Base-by-base conservation (phyloP, 768 basidiomycete genomes). In the Amanita rimosa region DNA sequence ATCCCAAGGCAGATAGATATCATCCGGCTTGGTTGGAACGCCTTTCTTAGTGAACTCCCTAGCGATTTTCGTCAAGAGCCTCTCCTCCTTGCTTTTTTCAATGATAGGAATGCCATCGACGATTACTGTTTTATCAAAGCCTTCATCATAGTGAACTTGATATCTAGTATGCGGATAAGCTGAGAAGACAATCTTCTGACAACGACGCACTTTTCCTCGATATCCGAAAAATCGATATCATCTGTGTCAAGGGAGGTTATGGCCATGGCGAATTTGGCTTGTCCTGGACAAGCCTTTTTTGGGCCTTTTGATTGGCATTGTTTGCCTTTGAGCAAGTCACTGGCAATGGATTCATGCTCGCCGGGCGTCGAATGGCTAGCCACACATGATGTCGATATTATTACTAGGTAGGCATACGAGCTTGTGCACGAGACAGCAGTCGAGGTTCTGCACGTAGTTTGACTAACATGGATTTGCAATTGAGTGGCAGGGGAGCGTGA, bases 21-120 rank as follows among this genome's bases (percentile, higher is more conserved):
- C 80, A 44, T 86, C 85, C 6, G 79, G 66, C 57, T 83, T 84
- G 49, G 96, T 74, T 29, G 81, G 65, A 7, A 81, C 75, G 24
- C 93, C 92, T 61, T 85, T 89, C 58, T 80, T 81, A 10, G 74
- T 72, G 61, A 97, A 95, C 55, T 89, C 83, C 62, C 92, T 92
- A 49, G 79, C 69, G 27, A 98, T 74, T 62, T 86, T 89, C 31
- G 81, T 67, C 16, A 96, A 60, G 14, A 99, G 76, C 65, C 76
- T 87, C 42, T 90, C 87, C 33, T 82, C 74, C 66, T 92, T 93
- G 46, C 79, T 76, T 57, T 79, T 81, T 61, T 96, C 92, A 62
- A 97, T 89, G 52, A 90, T 63, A 8, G 94, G 96, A 17, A 94
- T 75, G 44, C 92, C 91, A 64, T 98, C 96, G 51, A 98, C 81